A percentile compares a stretch with the other conserved stretches of the same genome.
Conservation (phyloP, 116 monocot species). For the Phalaenopsis hybrid region DNA sequence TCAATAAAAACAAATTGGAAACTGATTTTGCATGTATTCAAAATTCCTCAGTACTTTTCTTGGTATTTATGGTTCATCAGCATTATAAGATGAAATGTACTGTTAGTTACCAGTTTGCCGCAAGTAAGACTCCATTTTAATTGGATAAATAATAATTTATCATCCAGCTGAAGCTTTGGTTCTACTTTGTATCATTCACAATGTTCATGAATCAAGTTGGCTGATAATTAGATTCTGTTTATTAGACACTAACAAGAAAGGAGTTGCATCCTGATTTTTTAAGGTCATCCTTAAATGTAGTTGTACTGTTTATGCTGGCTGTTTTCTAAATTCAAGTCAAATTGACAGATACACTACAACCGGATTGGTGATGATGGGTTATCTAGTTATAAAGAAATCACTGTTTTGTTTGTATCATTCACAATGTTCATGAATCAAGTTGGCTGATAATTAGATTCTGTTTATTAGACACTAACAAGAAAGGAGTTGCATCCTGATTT, state of each 20-base stretch:
- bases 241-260: background rate
- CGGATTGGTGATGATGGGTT: constrained; percentile 76
- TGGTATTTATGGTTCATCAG: no score
- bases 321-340: constrained; percentile 6
- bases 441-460: background rate
- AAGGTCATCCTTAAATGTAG: background rate
- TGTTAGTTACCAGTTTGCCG: no score
- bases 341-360: constrained; percentile 80
- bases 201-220: background rate
- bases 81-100: no score
- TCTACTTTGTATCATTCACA: no score
- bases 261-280: background rate
- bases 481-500: background rate
- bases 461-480: background rate
- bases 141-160: no score
- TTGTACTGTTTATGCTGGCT: background rate
- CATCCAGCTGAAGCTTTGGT: no score
- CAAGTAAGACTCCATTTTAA: no score
- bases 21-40: no score
- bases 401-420: constrained; percentile 49
- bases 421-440: no score
- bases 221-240: background rate
- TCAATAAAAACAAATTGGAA: no score
- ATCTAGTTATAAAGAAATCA: constrained; percentile 85
- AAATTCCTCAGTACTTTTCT: no score